Evolutionary conservation across 345 rosid genomes (phyloP), one percentile per base, ranked within the genome.

Genomic region (Reutealis trisperma): DNA sequence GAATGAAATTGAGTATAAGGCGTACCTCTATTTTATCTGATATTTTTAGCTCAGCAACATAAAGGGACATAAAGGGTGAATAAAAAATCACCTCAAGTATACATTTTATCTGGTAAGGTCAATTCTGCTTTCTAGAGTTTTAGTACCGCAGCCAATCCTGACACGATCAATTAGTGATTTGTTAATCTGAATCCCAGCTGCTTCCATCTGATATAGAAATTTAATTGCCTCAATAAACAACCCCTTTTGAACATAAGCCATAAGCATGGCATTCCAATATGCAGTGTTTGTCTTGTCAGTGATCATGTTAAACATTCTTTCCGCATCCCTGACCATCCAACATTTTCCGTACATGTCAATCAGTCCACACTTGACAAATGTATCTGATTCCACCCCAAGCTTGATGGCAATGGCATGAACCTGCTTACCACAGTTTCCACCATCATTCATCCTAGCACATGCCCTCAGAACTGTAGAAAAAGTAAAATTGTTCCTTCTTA

Each of bases 141-240:
- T 60, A 61, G 77, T 71, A 73, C 77, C 78, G 24, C 87, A 85
- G 59, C 80, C 84, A 15, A 83, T 69, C 63, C 85, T 75, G 25
- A 84, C 87, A 57, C 77, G 83, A 71, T 82, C 66, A 9, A 88
- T 44, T 30, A 86, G 78, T 69, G 76, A 64, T 64, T 89, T 86
- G 2, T 81, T 77, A 59, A 83, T 81, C 63, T 76, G 74, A 12
- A 89, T 44, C 49, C 88, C 88, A 75, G 79, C 79, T 19, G 86
- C 90, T 83, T 87, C 88, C 94, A 93, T 93, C 79, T 77, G 71
- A 87, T 87, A 87, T 66, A 93, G 77, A 83, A 88, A 83, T 83
- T 92, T 89, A 67, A 88, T 73, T 14, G 97, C 90, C 73, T 85
- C 86, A 75, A 88, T 78, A 71, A 79, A 80, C 7, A 71, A 70